Conservation (phyloP, 2,329 filamentous ascomycete genomes). For the Colletotrichum melonis region DNA sequence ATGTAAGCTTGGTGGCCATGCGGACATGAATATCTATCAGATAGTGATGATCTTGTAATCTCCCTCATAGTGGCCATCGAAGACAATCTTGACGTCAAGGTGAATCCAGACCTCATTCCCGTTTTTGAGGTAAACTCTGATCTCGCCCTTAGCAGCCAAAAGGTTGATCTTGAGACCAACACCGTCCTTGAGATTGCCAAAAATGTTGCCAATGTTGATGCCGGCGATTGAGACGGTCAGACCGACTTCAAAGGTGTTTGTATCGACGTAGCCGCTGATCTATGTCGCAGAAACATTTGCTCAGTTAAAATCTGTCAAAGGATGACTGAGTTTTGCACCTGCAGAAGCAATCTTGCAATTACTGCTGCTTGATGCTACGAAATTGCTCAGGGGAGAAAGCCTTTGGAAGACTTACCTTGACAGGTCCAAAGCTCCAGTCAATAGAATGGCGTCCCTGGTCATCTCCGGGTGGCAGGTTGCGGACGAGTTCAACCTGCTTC, state of each 20-base stretch:
- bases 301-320: neutral
- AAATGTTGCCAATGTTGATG: constrained; percentile 22
- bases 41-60: constrained; percentile 16
- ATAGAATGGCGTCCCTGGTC: neutral
- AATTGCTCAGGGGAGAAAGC: too few species aligned
- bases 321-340: too few species aligned
- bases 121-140: constrained; percentile 27
- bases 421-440: neutral
- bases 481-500: too few species aligned
- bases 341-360: too few species aligned
- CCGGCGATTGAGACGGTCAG: neutral
- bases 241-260: constrained; percentile 1
- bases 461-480: neutral
- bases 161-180: constrained; percentile 17
- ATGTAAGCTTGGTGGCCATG: too few species aligned
- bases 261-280: constrained; percentile 18
- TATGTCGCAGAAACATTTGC: neutral
- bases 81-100: constrained; percentile 15
- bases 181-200: constrained; percentile 24
- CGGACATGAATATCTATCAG: neutral
- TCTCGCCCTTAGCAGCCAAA: constrained; percentile 1
- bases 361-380: too few species aligned
- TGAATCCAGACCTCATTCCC: constrained; percentile 26
- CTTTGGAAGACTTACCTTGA: neutral
- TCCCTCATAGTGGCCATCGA: constrained; percentile 6